phyloP scores from a whole-genome alignment of 2,329 filamentous ascomycete species.

The Epichloe coenophiala region DNA sequence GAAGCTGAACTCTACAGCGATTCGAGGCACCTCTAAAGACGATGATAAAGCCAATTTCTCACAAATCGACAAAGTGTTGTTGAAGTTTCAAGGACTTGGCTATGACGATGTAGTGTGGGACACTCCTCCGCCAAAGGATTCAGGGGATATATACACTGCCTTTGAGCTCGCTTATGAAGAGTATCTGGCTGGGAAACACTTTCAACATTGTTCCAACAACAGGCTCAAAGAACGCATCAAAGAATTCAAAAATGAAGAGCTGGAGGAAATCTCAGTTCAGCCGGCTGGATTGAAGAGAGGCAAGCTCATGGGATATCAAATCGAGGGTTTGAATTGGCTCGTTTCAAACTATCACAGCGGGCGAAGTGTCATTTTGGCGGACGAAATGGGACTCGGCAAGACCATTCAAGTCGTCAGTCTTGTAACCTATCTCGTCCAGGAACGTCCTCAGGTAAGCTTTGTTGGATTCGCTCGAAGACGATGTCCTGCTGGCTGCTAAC shows the following conservation, averaged over 20 bases:
- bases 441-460: constrained; percentile 35
- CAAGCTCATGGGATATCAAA: constrained; percentile 83
- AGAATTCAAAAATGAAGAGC: constrained; percentile 51
- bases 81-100: constrained; percentile 85
- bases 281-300: constrained; percentile 63
- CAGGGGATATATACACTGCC: constrained; percentile 55
- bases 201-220: constrained; percentile 39
- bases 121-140: constrained; percentile 54
- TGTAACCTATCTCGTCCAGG: constrained; percentile 58
- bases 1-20: constrained; percentile 34
- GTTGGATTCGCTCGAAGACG: background rate
- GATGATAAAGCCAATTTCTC: constrained; percentile 59
- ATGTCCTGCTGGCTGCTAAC: constrained; percentile 7
- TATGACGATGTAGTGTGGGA: constrained; percentile 94
- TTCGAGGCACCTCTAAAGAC: constrained; percentile 44
- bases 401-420: constrained; percentile 86
- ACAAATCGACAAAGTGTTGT: constrained; percentile 58
- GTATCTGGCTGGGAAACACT: constrained; percentile 67
- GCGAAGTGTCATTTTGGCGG: constrained; percentile 81
- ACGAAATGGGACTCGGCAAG: constrained; percentile 97
- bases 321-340: constrained; percentile 90
- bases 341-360: constrained; percentile 75
- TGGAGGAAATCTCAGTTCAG: constrained; percentile 57
- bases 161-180: constrained; percentile 78
- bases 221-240: constrained; percentile 55